These are phyloP conservation scores for Fusarium dimerum DNA, from an alignment of 2,329 filamentous ascomycete species.

Conservation along the genomic window DNA sequence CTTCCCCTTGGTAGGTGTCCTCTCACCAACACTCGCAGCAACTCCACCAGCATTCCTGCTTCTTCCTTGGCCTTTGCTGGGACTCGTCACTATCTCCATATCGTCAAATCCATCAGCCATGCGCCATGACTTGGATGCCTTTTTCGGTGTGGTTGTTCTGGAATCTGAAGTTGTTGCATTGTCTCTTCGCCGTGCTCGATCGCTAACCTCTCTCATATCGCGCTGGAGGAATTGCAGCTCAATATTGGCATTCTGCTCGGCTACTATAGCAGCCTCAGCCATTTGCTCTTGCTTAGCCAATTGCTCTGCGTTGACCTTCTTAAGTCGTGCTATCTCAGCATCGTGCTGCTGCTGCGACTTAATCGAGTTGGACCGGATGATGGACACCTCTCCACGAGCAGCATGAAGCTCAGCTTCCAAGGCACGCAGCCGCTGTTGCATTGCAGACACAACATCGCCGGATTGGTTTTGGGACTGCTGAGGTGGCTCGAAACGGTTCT, in stretches of 20 bases:
- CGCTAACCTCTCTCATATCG: slow-evolving; percentile 64
- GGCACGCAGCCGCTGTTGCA: slow-evolving; percentile 54
- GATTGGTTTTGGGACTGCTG: slow-evolving; percentile 30
- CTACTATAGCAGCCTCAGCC: slow-evolving; percentile 64
- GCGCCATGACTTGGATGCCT: slow-evolving; percentile 54
- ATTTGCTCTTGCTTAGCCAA: slow-evolving; percentile 63
- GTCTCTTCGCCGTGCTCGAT: slow-evolving; percentile 50
- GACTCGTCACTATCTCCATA: slow-evolving; percentile 56
- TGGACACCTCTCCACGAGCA: slow-evolving; percentile 72
- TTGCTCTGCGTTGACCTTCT: slow-evolving; percentile 65
- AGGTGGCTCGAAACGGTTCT: slow-evolving; percentile 23
- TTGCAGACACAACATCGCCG: slow-evolving; percentile 42
- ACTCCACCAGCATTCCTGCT: slow-evolving; percentile 44
- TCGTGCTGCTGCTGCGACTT: slow-evolving; percentile 64
- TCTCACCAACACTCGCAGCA: slow-evolving; percentile 48
- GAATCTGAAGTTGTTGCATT: slow-evolving; percentile 20
- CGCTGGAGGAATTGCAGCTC: slow-evolving; percentile 73
- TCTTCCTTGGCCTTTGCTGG: slow-evolving; percentile 49
- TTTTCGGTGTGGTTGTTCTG: slow-evolving; percentile 59
- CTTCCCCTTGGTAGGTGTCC: slow-evolving; percentile 68
- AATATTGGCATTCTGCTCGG: slow-evolving; percentile 65
- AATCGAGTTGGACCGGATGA: slow-evolving; percentile 70
- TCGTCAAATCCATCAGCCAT: slow-evolving; percentile 79
- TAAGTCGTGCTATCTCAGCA: slow-evolving; percentile 60
- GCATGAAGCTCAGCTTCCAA: slow-evolving; percentile 59